These are phyloP conservation scores for Fusarium staphyleae DNA, from an alignment of 2,329 filamentous ascomycete species.

Conservation along the genomic window DNA sequence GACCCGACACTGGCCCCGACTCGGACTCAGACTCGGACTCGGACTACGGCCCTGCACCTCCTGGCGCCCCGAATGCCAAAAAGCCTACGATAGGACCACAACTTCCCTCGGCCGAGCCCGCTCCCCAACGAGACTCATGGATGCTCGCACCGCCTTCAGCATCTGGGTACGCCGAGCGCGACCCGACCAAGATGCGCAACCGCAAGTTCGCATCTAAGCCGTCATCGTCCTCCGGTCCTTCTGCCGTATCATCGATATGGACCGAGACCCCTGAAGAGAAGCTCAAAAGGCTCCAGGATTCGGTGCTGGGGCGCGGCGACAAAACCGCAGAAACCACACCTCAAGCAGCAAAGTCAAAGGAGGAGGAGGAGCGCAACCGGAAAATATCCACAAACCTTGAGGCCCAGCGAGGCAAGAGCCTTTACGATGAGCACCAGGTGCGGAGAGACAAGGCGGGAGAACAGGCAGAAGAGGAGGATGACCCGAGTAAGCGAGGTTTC, in stretches of 20 bases:
- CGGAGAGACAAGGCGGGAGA: conserved; percentile 42
- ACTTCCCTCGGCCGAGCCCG: conserved; percentile 47
- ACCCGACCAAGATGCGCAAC: conserved; percentile 83
- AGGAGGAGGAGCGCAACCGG: conserved; percentile 63
- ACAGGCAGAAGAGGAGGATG: conserved; percentile 73
- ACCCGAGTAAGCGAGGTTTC: conserved; percentile 88
- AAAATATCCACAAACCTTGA: conserved; percentile 59
- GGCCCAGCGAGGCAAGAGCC: conserved; percentile 62
- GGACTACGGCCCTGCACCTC: conserved; percentile 67
- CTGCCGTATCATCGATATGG: conserved; percentile 74
- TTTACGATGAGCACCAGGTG: conserved; percentile 64
- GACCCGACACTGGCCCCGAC: conserved; percentile 43
- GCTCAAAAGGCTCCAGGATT: conserved; percentile 77
- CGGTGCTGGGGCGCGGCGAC: conserved; percentile 76
- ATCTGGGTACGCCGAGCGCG: conserved; percentile 66
- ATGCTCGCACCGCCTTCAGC: conserved; percentile 75
- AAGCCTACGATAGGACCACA: conserved; percentile 53
- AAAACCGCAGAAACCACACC: conserved; percentile 51
- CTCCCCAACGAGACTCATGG: conserved; percentile 80
- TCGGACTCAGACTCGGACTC: conserved; percentile 56
- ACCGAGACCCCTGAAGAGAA: conserved; percentile 92
- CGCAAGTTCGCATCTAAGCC: conserved; percentile 80
- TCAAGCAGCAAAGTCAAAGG: conserved; percentile 51
- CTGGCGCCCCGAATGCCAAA: conserved; percentile 55
- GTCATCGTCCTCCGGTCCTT: conserved; percentile 38